These are phyloP conservation scores for Aspergillus texensis DNA, from an alignment of 2,329 filamentous ascomycete species.

Conservation along the genomic window DNA sequence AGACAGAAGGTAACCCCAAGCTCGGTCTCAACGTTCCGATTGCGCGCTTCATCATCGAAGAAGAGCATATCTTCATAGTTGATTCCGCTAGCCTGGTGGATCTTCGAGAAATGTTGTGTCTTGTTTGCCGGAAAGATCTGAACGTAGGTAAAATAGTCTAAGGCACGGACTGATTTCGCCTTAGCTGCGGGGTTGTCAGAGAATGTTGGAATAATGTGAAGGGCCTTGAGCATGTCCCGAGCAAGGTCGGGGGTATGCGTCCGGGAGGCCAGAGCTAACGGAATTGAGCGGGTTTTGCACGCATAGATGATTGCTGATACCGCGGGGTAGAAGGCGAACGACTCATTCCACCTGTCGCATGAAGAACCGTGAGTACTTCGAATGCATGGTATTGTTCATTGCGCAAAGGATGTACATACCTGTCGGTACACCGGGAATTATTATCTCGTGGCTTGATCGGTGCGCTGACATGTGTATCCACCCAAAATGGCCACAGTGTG, in stretches of 20 bases:
- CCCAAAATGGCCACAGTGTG: constrained; percentile 98
- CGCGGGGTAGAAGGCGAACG: constrained; percentile 70
- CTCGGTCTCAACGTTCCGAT: constrained; percentile 73
- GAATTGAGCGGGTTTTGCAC: constrained; percentile 57
- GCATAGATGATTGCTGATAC: constrained; percentile 68
- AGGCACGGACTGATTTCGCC: constrained; percentile 51
- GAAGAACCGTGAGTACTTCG: constrained; percentile 5
- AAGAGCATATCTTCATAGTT: constrained; percentile 86
- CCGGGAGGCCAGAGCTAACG: constrained; percentile 75
- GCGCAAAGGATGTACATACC: constrained; percentile 29
- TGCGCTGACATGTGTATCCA: constrained; percentile 84
- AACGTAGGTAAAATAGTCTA: constrained; percentile 59
- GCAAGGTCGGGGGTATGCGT: constrained; percentile 80
- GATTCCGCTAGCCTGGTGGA: constrained; percentile 72
- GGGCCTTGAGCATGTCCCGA: constrained; percentile 74
- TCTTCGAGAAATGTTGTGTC: constrained; percentile 76
- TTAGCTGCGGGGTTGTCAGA: constrained; percentile 42
- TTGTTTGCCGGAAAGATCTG: constrained; percentile 76
- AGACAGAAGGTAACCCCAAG: constrained; percentile 84
- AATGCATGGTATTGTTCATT: not conserved
- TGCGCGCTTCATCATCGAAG: constrained; percentile 89
- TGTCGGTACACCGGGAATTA: constrained; percentile 48
- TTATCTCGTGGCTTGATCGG: constrained; percentile 68
- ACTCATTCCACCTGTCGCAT: constrained; percentile 58
- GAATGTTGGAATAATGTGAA: constrained; percentile 60